These are phyloP conservation scores for Candida maris DNA, from an alignment of 805 yeast species.

Conservation along the genomic window DNA sequence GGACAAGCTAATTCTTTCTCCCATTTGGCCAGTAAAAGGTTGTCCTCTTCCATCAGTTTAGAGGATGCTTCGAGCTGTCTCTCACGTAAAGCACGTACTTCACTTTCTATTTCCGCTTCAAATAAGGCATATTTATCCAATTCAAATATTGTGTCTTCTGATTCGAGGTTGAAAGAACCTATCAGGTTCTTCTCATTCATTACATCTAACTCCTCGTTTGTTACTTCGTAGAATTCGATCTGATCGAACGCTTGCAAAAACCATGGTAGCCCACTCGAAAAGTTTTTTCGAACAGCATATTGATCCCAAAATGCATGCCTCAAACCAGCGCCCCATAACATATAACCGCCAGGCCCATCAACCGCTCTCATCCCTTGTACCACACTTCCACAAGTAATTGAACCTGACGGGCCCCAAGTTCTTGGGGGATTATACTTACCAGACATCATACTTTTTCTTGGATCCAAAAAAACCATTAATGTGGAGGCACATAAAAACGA, in stretches of 20 bases:
- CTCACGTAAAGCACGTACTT: conserved; percentile 17
- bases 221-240: conserved; percentile 49
- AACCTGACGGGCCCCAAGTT: conserved; percentile 93
- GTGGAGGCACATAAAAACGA: conserved; percentile 98
- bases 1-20: conserved; percentile 46
- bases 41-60: conserved; percentile 72
- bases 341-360: conserved; percentile 98
- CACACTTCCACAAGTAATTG: conserved; percentile 97
- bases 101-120: conserved; percentile 26
- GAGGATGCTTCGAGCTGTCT: conserved; percentile 70
- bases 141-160: conserved; percentile 30
- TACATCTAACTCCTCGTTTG: conserved; percentile 24
- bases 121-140: conserved; percentile 30
- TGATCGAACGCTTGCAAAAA: conserved; percentile 88
- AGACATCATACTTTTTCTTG: conserved; percentile 87
- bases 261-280: conserved; percentile 72
- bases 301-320: conserved; percentile 95
- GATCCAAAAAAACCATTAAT: conserved; percentile 96
- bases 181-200: conserved; percentile 31
- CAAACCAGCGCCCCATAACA: conserved; percentile 90
- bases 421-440: conserved; percentile 95
- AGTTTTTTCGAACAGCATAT: conserved; percentile 25
- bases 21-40: conserved; percentile 49
- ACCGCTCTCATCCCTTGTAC: conserved; percentile 97
- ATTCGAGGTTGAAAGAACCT: conserved; percentile 26